These are phyloP conservation scores for Cercospora sojina DNA, from an alignment of 2,329 filamentous ascomycete genomes.

Conservation along the genomic window DNA sequence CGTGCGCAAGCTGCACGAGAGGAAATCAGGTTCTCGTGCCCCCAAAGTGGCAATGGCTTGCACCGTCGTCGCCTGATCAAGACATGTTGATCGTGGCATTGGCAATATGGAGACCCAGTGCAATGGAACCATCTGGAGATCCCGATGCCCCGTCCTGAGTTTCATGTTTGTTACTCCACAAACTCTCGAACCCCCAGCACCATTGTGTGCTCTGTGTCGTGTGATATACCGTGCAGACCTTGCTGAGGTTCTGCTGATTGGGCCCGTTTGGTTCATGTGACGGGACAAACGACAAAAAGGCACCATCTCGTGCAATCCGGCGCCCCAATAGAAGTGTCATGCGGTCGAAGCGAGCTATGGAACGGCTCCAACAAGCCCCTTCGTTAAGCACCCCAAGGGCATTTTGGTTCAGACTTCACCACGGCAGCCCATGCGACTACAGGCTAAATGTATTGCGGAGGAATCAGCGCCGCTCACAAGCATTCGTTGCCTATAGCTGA, in stretches of 20 bases:
- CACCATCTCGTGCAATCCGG: not conserved
- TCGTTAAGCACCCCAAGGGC: not conserved
- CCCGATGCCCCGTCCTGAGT: conserved; percentile 1
- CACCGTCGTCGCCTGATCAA: not conserved
- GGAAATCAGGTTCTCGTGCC: not conserved
- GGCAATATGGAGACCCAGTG: not conserved
- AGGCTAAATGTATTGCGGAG: not conserved
- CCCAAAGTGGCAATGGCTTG: not conserved
- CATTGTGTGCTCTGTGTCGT: not conserved
- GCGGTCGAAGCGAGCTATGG: not conserved
- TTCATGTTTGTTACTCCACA: not conserved
- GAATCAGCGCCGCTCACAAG: not conserved
- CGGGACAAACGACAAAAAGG: not conserved
- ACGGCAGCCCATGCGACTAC: not conserved
- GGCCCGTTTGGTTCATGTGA: not conserved
- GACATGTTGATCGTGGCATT: not conserved
- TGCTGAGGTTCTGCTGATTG: not conserved
- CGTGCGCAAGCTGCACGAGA: not conserved
- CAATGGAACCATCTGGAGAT: conserved; percentile 5
- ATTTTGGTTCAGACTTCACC: not conserved
- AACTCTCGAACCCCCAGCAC: not conserved
- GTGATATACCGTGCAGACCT: not conserved
- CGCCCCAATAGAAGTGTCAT: not conserved
- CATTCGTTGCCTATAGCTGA: not conserved
- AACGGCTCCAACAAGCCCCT: not conserved